phyloP scores from a whole-genome alignment of 2,329 filamentous ascomycete genomes.

The Exophiala dermatitidis region DNA sequence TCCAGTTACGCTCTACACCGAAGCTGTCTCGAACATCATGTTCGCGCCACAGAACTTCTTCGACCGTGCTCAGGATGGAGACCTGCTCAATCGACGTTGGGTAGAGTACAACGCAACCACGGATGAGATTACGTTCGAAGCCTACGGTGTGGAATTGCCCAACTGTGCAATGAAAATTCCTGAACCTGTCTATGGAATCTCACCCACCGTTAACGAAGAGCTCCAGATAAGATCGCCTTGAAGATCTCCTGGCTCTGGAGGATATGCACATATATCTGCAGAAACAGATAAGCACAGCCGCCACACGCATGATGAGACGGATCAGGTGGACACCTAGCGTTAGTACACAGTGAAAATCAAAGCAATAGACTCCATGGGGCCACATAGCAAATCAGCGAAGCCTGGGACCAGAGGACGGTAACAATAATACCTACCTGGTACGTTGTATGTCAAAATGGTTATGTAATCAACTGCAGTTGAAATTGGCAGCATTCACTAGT shows the following conservation, averaged over 20 bases:
- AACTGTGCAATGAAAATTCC: constrained; percentile 26
- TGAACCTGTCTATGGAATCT: constrained; percentile 14
- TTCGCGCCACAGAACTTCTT: constrained; percentile 20
- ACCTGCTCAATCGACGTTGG: constrained; percentile 34
- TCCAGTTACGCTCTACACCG: constrained; percentile 29
- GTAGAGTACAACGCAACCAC: constrained; percentile 26
- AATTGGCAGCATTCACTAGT: too few relatives aligned
- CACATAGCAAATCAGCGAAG: too few relatives aligned
- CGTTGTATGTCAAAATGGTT: too few relatives aligned
- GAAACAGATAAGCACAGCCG: too few relatives aligned
- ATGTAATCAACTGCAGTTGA: too few relatives aligned
- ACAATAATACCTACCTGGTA: too few relatives aligned
- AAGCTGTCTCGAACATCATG: constrained; percentile 9
- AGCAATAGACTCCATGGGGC: too few relatives aligned
- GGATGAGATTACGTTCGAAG: constrained; percentile 28
- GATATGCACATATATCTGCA: too few relatives aligned
- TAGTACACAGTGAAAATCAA: too few relatives aligned
- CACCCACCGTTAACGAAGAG: constrained; percentile 4
- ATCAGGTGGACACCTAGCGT: too few relatives aligned
- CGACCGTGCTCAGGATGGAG: constrained; percentile 31
- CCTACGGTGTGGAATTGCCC: constrained; percentile 31
- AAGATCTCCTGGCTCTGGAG: not conserved
- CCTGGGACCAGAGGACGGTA: too few relatives aligned
- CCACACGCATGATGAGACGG: too few relatives aligned
- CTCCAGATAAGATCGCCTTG: not conserved